A percentile compares a stretch with the other conserved stretches of the same genome.
Conservation (phyloP, 2,329 filamentous ascomycete genomes). For the Alternaria gansuensis region DNA sequence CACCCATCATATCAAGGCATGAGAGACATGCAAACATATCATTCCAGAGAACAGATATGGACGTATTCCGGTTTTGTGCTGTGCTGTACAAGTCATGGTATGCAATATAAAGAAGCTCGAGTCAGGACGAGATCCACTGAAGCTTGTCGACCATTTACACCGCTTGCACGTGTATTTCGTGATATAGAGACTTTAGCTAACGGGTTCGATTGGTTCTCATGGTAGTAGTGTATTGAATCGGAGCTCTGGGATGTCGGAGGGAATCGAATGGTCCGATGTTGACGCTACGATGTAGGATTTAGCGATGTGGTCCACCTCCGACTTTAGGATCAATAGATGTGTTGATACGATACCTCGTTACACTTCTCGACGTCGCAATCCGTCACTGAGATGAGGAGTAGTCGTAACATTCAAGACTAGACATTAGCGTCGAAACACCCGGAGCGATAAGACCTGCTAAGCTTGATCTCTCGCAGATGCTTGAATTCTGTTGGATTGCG, state of each 20-base stretch:
- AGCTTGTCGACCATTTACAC: constrained; percentile 6
- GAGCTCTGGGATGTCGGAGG: constrained; percentile 4
- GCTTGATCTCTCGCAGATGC: neutral
- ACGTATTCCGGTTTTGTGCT: neutral
- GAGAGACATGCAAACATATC: neutral
- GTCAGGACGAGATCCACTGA: constrained; percentile 3
- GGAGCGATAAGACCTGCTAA: neutral
- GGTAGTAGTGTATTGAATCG: constrained; percentile 1
- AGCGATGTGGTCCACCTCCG: constrained; percentile 7
- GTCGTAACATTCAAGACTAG: fast-evolving
- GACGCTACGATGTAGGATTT: neutral
- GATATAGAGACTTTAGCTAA: neutral
- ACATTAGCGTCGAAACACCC: neutral
- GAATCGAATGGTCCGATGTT: neutral
- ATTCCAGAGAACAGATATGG: neutral
- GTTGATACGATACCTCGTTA: neutral
- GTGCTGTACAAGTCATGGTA: neutral
- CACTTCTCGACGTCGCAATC: neutral
- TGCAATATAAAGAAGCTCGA: neutral
- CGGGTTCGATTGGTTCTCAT: neutral
- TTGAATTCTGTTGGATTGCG: neutral
- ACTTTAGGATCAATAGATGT: neutral
- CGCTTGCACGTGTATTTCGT: neutral
- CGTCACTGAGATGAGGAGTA: fast-evolving
- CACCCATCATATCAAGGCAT: neutral